A percentile compares a stretch with the other conserved stretches of the same genome.
Conservation (phyloP, 768 basidiomycete genomes). For the Psilocybe tampanensis region DNA sequence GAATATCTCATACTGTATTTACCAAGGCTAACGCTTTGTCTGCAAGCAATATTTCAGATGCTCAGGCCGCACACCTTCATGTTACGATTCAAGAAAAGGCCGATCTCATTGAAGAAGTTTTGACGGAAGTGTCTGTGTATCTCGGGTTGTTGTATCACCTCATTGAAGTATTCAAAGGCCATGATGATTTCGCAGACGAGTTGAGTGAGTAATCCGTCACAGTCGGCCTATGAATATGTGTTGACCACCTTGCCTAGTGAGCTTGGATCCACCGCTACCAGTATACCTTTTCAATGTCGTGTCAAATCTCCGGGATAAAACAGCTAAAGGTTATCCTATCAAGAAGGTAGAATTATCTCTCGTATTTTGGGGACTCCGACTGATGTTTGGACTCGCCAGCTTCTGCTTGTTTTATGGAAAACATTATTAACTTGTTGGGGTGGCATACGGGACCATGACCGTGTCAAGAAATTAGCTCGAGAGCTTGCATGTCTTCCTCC, state of each 20-base stretch:
- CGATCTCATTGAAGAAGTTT: conserved; percentile 86
- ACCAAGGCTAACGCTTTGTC: conserved; percentile 2
- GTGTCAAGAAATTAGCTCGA: conserved; percentile 83
- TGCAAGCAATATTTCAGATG: conserved; percentile 71
- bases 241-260: conserved; percentile 58
- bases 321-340: conserved; percentile 93
- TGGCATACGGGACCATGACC: conserved; percentile 82
- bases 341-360: conserved; percentile 70
- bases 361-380: neutral
- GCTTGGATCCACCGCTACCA: conserved; percentile 91
- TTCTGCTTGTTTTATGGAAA: conserved; percentile 95
- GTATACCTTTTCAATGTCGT: conserved; percentile 91
- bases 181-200: conserved; percentile 95
- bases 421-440: conserved; percentile 90
- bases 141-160: conserved; percentile 95
- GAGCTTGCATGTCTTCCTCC: conserved; percentile 81
- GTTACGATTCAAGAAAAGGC: conserved; percentile 71
- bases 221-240: neutral
- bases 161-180: conserved; percentile 90
- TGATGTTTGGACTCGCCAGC: conserved; percentile 43
- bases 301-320: conserved; percentile 89
- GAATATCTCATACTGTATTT: neutral
- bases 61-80: conserved; percentile 70
- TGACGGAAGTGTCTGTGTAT: conserved; percentile 91
- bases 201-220: conserved; percentile 66